phyloP scores from a whole-genome alignment of 179 eudicot species.

The Sideroxylon spinosum region DNA sequence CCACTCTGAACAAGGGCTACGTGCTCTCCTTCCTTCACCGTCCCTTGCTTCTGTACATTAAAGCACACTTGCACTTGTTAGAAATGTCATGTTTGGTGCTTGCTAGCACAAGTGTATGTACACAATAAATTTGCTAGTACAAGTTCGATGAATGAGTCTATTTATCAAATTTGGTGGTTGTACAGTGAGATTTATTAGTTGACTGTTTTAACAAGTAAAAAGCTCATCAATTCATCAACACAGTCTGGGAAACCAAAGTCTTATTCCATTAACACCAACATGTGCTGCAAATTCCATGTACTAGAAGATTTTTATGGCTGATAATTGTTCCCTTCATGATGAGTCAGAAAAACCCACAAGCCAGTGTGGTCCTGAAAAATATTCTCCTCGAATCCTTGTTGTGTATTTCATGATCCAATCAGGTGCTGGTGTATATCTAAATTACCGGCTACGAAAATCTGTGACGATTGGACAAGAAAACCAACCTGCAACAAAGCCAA shows the following conservation, averaged over 20 bases:
- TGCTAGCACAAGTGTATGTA: neutral
- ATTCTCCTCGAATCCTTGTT: neutral
- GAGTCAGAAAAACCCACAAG: neutral
- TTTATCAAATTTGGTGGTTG: neutral
- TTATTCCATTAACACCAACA: neutral
- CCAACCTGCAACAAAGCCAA: conserved; percentile 54
- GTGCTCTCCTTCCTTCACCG: conserved; percentile 80
- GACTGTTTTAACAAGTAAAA: neutral
- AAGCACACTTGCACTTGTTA: conserved; percentile 1
- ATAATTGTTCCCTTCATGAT: conserved; percentile 3
- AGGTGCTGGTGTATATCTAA: neutral
- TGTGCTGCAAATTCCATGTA: neutral
- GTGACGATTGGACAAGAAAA: conserved; percentile 9
- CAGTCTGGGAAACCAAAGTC: neutral
- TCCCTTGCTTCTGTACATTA: conserved; percentile 60
- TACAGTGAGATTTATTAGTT: neutral
- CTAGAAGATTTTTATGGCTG: neutral
- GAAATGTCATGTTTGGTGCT: neutral
- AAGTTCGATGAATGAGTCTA: neutral
- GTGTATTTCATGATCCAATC: neutral
- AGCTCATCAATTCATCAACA: neutral
- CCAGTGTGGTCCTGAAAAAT: neutral
- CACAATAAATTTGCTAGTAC: neutral
- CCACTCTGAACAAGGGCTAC: conserved; percentile 86
- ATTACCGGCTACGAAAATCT: neutral